These are phyloP conservation scores for Amoeboradix gromovi DNA, from an alignment of 371 early-diverging fungal species.

Conservation along the genomic window DNA sequence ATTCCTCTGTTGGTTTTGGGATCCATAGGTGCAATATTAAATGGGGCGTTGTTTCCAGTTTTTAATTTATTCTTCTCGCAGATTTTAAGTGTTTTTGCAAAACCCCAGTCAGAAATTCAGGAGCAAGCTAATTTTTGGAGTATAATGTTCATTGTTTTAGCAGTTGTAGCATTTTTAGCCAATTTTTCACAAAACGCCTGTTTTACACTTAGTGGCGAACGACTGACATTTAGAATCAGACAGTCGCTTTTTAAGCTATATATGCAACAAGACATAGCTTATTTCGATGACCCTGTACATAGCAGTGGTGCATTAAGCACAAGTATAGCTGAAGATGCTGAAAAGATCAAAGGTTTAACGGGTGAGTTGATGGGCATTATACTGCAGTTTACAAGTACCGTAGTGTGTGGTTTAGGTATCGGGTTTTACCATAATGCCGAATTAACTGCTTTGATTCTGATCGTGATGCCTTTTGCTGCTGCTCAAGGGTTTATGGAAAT, in stretches of 20 bases:
- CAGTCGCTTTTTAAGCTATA: conserved; percentile 21
- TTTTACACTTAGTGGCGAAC: conserved; percentile 14
- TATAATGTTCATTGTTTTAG: conserved; percentile 37
- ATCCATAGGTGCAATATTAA: background rate
- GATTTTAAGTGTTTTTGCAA: conserved; percentile 1
- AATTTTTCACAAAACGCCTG: conserved; percentile 12
- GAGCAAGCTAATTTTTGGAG: conserved; percentile 34
- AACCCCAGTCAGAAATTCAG: background rate
- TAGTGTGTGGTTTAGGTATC: conserved; percentile 10
- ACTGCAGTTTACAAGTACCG: conserved; percentile 19
- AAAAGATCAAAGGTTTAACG: conserved; percentile 27
- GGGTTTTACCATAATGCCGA: conserved; percentile 7
- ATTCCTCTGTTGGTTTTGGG: background rate
- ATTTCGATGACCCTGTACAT: conserved; percentile 51
- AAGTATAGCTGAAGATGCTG: conserved; percentile 50
- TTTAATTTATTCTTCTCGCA: background rate
- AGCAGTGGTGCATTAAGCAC: conserved; percentile 49
- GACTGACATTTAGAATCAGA: conserved; percentile 26
- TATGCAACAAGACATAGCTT: conserved; percentile 50
- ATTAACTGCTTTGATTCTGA: conserved; percentile 27
- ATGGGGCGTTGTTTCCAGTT: background rate
- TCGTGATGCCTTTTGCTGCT: conserved; percentile 22
- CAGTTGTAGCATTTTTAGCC: conserved; percentile 18
- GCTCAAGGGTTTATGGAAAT: conserved; percentile 11
- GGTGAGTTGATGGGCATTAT: conserved; percentile 17